phyloP scores from a whole-genome alignment of 192 early-diverging fungal genomes.

The Coemansia sp. region DNA sequence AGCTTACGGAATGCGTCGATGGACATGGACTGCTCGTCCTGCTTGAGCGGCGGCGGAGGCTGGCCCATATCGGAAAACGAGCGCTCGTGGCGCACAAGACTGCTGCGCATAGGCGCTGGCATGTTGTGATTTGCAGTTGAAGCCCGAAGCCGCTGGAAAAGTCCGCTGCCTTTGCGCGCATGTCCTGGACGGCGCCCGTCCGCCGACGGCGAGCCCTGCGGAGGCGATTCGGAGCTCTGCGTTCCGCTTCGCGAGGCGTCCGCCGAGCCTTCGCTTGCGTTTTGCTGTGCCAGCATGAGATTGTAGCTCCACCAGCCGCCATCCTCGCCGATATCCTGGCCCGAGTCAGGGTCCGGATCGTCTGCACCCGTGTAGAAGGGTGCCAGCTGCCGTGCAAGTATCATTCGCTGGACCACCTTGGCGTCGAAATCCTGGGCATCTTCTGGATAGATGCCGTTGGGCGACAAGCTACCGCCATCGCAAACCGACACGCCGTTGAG shows the following conservation, averaged over 20 bases:
- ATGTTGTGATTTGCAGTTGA: neutral
- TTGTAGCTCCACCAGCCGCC: conserved; percentile 56
- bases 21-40: conserved; percentile 27
- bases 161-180: conserved; percentile 43
- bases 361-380: conserved; percentile 87
- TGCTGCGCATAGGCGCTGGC: no score
- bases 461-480: conserved; percentile 64
- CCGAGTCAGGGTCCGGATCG: conserved; percentile 43
- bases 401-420: conserved; percentile 68
- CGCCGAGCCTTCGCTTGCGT: neutral
- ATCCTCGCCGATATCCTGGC: conserved; percentile 4
- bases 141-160: conserved; percentile 31
- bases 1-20: conserved; percentile 18
- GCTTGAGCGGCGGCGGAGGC: conserved; percentile 4
- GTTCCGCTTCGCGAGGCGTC: conserved; percentile 1
- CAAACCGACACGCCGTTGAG: conserved; percentile 43
- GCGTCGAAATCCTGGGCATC: conserved; percentile 76
- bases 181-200: conserved; percentile 7
- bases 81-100: neutral
- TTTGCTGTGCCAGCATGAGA: conserved; percentile 45
- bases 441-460: conserved; percentile 66
- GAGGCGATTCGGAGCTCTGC: neutral
- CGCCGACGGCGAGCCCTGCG: neutral
- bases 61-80: conserved; percentile 3
- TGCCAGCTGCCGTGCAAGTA: conserved; percentile 68